These are phyloP conservation scores for Bonnemaisonia californica DNA, from an alignment of 31 red algal species.

Conservation along the genomic window DNA sequence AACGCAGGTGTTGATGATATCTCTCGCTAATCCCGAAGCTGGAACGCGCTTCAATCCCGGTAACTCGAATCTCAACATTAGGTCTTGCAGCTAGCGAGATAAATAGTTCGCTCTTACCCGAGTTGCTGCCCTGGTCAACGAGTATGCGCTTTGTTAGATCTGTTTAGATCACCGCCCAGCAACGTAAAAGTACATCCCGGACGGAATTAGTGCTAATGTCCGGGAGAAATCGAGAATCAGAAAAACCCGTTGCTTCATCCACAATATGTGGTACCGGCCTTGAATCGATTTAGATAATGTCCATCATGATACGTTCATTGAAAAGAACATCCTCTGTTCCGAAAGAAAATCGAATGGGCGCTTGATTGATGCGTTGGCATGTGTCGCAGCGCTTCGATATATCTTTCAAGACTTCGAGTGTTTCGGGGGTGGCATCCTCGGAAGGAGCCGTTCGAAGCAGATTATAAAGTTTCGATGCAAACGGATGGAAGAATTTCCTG, in stretches of 20 bases:
- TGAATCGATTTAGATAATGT: background rate
- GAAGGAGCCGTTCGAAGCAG: background rate
- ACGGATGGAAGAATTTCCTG: constrained; percentile 3
- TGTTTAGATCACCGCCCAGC: constrained; percentile 11
- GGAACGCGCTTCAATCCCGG: no score
- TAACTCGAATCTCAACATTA: constrained; percentile 19
- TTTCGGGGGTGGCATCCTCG: background rate
- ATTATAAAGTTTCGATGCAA: background rate
- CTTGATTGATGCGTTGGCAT: constrained; percentile 9
- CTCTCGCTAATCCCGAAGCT: constrained; percentile 25
- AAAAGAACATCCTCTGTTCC: constrained; percentile 8
- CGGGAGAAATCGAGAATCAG: background rate
- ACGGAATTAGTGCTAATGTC: background rate
- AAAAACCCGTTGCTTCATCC: background rate
- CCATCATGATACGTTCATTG: background rate
- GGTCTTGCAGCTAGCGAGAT: background rate
- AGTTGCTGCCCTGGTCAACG: constrained; percentile 23
- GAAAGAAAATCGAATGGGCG: constrained; percentile 1
- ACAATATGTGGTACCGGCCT: background rate
- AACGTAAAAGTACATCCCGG: background rate
- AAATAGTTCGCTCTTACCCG: background rate
- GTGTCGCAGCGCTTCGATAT: background rate
- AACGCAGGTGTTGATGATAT: constrained; percentile 25
- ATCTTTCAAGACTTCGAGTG: background rate
- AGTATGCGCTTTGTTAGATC: background rate